Conservation (phyloP, 257 asterid genomes). For the Striga asiatica region DNA sequence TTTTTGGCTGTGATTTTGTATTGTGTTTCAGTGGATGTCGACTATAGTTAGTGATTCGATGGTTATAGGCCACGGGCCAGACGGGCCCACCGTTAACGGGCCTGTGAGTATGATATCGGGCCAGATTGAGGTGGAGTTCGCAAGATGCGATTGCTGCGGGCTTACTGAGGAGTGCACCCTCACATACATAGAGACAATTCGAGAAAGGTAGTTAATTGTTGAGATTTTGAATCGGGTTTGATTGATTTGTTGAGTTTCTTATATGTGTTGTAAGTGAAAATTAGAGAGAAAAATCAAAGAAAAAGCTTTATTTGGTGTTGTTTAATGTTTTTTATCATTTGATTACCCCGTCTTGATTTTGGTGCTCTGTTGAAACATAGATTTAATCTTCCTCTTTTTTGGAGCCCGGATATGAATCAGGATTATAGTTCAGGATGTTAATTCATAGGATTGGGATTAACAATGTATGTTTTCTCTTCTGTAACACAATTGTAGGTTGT, state of each 20-base stretch:
- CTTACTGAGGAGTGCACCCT: slow-evolving; percentile 81
- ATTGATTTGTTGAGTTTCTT: no score
- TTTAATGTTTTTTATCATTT: no score
- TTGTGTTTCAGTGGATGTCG: slow-evolving; percentile 35
- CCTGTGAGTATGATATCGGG: slow-evolving; percentile 23
- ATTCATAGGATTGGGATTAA: no score
- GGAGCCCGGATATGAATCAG: no score
- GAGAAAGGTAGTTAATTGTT: slow-evolving; percentile 26
- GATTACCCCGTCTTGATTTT: not conserved
- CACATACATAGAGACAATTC: slow-evolving; percentile 52
- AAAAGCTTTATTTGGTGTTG: no score
- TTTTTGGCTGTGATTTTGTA: not conserved
- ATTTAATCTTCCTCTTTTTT: no score
- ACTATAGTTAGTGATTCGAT: slow-evolving; percentile 40
- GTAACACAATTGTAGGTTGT: no score
- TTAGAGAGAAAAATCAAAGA: no score
- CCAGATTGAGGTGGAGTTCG: slow-evolving; percentile 51
- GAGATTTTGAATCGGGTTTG: not conserved
- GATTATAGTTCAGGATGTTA: no score
- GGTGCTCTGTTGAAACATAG: not conserved
- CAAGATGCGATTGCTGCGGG: slow-evolving; percentile 83
- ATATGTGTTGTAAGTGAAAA: no score
- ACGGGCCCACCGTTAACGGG: slow-evolving; percentile 18
- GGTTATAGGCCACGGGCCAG: slow-evolving; percentile 33
- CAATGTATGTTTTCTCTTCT: no score